Base-by-base conservation (phyloP, 805 yeast species). In the Wickerhamiella siamensis region DNA sequence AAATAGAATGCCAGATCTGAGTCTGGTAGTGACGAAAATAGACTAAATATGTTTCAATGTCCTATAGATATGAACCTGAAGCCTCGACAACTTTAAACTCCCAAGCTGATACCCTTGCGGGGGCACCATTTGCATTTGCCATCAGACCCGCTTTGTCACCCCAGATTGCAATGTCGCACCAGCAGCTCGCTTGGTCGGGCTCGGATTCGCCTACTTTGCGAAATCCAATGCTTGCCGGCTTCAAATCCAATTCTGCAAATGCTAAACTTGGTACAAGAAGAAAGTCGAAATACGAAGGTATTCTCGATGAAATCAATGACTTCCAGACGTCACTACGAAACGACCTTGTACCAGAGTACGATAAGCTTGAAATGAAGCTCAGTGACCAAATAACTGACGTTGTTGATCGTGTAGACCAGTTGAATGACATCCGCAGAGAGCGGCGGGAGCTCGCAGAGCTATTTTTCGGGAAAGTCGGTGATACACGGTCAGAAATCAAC, bases 281-380 rank as follows among this genome's bases (percentile, higher is more conserved):
- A 43, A 69, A 66, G 59, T 47, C 66, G 5, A 69, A 69, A 40
- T 63, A 68, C 6, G 55, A 73, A n/a, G 67, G 69, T 46, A 71
- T 69, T 0, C 60, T 79, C 6, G 77, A 83, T 82, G 63, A 63
- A 4, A 61, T 71, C 46, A 80, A 77, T 49, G 64, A 80, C 46
- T 47, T 73, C 4, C 51, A 72, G 21, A 65, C 84, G 52, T 44
- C 72, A 16, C 60, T 67, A 2, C 65, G 76, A 42, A 54, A 76
- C 1, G 48, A 65, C n/a, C 52, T 61, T 20, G 75, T 75, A 52
- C 87, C 87, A 4, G 36, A 41, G 10, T 48, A 45, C 33, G 45
- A 36, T 29, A 47, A 44, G 9, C 33, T 51, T 19, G 57, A 54
- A 24, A 39, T 43, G 15, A 32, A 40, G 33, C 43, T 52, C 21